Evolutionary conservation across 371 early-diverging fungal genomes (phyloP), one percentile per base, ranked within the genome.

Genomic region (Saksenaea oblongispora): DNA sequence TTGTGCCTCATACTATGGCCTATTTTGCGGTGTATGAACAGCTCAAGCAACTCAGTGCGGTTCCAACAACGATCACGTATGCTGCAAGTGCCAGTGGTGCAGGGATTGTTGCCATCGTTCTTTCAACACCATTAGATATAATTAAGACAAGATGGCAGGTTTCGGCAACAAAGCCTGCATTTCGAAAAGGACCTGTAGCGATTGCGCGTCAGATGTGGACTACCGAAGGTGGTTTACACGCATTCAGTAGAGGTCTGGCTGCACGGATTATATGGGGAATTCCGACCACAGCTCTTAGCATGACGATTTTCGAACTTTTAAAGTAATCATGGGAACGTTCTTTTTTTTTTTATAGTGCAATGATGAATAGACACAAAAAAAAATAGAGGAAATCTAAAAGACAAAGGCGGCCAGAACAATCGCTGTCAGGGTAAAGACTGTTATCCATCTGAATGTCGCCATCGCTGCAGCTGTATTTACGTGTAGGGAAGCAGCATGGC

Each of bases 81-180:
- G 41, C 59, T n/a, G 53, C 59, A 3, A 56, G 69, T 14, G 42
- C 18, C 24, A 58, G 22, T 39, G 28, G 58, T 54, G 76, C 91
- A 0, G 84, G 87, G 44, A 69, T 84, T 5, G 85, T 94, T 36
- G 97, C 96, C 62, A 92, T 95, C 1, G 66, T 91, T 26, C 90
- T 95, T n/a, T 93, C 95, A 17, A 97, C 98, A 0, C 98, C 97
- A 0, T 91, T 95, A 9, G 98, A 97, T 76, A 95, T 97, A 24
- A 93, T 96, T 74, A 97, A 97, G 76, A 97, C 98, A 4, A 83
- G 98, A 51, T 82, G 97, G 57, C 98, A 97, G 79, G 96, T 96
- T 34, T 93, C 92, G 37, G 86, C 93, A 8, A 76, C 86, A 13
- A 84, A 87, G 57, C 93, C 63, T 28, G 68, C 69, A 37, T 70